These are phyloP conservation scores for Basipetospora chlamydospora DNA, from an alignment of 2,329 filamentous ascomycete species.

Conservation along the genomic window DNA sequence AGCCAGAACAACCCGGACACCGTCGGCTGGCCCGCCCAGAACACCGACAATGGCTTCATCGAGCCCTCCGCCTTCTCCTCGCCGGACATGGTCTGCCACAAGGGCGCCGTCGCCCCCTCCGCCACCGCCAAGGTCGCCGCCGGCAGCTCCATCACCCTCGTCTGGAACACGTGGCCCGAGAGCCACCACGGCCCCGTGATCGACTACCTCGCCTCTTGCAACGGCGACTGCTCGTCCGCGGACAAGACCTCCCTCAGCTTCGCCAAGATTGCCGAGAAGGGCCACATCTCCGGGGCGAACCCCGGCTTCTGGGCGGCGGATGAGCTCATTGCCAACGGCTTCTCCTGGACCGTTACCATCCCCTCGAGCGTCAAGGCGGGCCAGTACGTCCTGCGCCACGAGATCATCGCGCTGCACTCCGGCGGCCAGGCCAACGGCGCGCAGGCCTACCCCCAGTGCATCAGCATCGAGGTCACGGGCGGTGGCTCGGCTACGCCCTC, in stretches of 20 bases:
- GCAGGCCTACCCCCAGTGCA: conserved; percentile 38
- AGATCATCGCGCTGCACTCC: conserved; percentile 40
- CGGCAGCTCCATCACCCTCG: conserved; percentile 40
- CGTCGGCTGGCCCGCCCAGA: conserved; percentile 18
- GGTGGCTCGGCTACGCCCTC: conserved; percentile 15
- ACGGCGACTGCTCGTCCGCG: conserved; percentile 33
- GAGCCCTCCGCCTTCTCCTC: conserved; percentile 23
- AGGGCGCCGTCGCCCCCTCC: conserved; percentile 22
- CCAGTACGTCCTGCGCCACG: conserved; percentile 39
- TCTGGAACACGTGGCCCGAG: conserved; percentile 53
- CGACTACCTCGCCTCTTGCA: conserved; percentile 43
- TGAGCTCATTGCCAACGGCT: conserved; percentile 29
- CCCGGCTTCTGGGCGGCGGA: conserved; percentile 41
- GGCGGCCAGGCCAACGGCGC: conserved; percentile 24
- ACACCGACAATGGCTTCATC: conserved; percentile 29
- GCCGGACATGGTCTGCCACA: conserved; percentile 34
- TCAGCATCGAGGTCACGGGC: conserved; percentile 32
- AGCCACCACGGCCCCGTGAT: conserved; percentile 47
- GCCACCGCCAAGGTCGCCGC: conserved; percentile 35
- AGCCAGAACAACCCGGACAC: conserved; percentile 13
- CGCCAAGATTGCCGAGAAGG: conserved; percentile 44
- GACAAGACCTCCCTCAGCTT: conserved; percentile 36
- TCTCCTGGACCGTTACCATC: conserved; percentile 31
- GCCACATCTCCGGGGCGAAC: conserved; percentile 28
- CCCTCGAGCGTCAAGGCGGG: conserved; percentile 31